Percentiles rank a stretch among this genome's conserved stretches.
These are phyloP conservation scores for Piromyces sp. DNA, from an alignment of 192 early-diverging fungal genomes.

Conservation along the genomic window DNA sequence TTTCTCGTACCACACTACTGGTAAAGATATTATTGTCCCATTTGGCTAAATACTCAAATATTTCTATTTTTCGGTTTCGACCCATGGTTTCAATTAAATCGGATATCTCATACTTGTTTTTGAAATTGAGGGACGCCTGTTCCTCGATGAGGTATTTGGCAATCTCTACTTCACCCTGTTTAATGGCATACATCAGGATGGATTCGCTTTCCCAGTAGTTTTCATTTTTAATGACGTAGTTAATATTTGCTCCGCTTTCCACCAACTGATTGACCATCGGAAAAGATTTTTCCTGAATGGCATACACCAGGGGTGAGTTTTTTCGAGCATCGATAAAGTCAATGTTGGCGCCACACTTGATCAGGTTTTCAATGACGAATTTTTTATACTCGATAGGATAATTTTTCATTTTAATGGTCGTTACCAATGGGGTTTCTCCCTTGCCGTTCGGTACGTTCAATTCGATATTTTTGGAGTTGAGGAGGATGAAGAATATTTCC, in stretches of 20 bases:
- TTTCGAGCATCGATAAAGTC: neutral
- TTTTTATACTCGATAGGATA: neutral
- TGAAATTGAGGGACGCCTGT: neutral
- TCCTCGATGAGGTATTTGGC: neutral
- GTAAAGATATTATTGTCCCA: neutral
- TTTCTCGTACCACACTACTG: no score
- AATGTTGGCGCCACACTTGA: neutral
- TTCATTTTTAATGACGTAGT: neutral
- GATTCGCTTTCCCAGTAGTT: neutral
- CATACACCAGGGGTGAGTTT: neutral
- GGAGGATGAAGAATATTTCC: neutral
- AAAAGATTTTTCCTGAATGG: neutral
- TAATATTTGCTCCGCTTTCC: neutral
- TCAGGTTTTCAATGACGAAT: neutral
- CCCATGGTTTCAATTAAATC: neutral
- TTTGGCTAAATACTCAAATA: neutral
- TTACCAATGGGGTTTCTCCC: neutral
- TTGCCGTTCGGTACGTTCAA: neutral
- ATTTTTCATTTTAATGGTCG: neutral
- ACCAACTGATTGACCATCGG: neutral
- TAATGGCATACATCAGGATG: neutral
- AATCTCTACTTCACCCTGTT: neutral
- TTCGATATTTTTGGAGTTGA: neutral
- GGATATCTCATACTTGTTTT: neutral
- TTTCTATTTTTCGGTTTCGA: neutral